Base-by-base conservation (phyloP, 345 rosid genomes). In the Psidium friedrichsthalianum region DNA sequence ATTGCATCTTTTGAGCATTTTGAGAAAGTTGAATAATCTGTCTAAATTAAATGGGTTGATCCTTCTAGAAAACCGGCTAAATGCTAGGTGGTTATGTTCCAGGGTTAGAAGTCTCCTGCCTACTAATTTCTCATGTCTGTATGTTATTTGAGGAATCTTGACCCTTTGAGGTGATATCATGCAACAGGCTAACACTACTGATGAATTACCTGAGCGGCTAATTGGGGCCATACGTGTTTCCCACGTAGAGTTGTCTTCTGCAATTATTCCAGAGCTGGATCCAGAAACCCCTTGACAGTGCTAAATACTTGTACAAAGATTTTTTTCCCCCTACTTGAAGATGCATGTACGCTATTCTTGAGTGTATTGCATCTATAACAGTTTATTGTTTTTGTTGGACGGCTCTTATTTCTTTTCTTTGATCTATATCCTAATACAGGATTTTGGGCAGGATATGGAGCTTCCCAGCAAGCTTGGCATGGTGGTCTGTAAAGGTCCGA, bases 161-260 rank as follows among this genome's bases (percentile, higher is more conserved):
- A 69, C 80, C 22, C 80, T 69, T 69, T 69, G 47, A 69, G 40
- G 80, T 25, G 64, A 25, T 76, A 49, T 12, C 80, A n/a, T 64
- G 61, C 56, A 40, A 25, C 88, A 97, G 99, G 99, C 97, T 56
- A 98, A 95, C 87, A 88, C 96, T 82, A 86, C 89, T 1, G 99
- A 98, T 58, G 99, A 98, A 88, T 90, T 96, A 90, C 98, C 99
- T 0, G 99, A 98, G 88, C 83, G 97, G 88, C 91, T 96, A 84
- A 95, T 96, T 21, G 98, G 99, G 83, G 99, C 98, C 0, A 96
- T 98, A 42, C 94, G 99, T 83, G 99, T 94, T 87, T 98, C 98
- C 78, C 99, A 96, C 85, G 85, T 95, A 87, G 98, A 94, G 93
- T 93, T 97, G 29, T 92, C 94, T n/a, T 93, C 96, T 24, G 99